These are phyloP conservation scores for Podospora tetraspora DNA, from an alignment of 495 filamentous ascomycete genomes.

Conservation along the genomic window DNA sequence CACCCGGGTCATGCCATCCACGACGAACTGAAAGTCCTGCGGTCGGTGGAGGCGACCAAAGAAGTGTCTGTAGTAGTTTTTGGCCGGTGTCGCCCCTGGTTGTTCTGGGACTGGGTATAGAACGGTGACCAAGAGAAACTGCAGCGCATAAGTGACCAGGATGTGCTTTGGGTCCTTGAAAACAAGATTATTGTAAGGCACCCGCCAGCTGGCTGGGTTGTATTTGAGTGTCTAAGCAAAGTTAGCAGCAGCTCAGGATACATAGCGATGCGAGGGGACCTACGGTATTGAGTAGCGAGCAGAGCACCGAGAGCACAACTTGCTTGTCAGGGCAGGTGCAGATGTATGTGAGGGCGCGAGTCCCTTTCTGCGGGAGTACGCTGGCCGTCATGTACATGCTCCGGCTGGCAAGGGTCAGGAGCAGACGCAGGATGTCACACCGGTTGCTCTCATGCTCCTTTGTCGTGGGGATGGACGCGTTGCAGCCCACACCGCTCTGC, in stretches of 20 bases:
- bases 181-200: slow-evolving; percentile 90
- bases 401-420: slow-evolving; percentile 81
- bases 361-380: slow-evolving; percentile 77
- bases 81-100: slow-evolving; percentile 51
- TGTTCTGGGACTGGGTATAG: slow-evolving; percentile 88
- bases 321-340: slow-evolving; percentile 83
- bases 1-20: slow-evolving; percentile 91
- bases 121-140: slow-evolving; percentile 80
- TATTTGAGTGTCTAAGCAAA: slow-evolving; percentile 77
- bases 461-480: slow-evolving; percentile 77
- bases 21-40: slow-evolving; percentile 96
- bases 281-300: slow-evolving; percentile 95
- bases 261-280: slow-evolving; percentile 23
- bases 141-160: slow-evolving; percentile 84
- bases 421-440: slow-evolving; percentile 78
- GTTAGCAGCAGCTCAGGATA: slow-evolving; percentile 18
- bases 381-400: slow-evolving; percentile 88
- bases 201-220: slow-evolving; percentile 89
- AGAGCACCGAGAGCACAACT: slow-evolving; percentile 79
- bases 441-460: slow-evolving; percentile 90
- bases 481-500: slow-evolving; percentile 96
- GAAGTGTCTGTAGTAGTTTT: slow-evolving; percentile 92
- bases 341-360: slow-evolving; percentile 84
- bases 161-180: slow-evolving; percentile 92
- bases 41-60: slow-evolving; percentile 86